A percentile compares a stretch with the other conserved stretches of the same genome.
These are phyloP conservation scores for Podaxis sp. DNA, from an alignment of 768 basidiomycete genomes.

Conservation along the genomic window DNA sequence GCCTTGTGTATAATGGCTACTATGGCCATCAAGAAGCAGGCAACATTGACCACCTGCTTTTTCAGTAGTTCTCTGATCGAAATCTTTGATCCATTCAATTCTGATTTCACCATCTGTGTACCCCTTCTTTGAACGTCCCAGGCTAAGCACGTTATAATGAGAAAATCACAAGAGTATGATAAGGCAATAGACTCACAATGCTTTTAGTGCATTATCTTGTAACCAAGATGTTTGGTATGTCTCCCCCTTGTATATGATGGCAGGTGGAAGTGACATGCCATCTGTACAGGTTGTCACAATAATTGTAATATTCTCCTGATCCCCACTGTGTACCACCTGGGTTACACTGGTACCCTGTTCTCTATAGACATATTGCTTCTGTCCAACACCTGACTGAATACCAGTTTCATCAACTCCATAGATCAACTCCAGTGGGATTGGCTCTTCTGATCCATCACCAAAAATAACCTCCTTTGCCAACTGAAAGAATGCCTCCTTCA, in stretches of 20 bases:
- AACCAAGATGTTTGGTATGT: constrained; percentile 20
- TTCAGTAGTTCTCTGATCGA: constrained; percentile 20
- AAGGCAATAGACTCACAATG: too few species aligned
- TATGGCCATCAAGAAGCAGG: too few species aligned
- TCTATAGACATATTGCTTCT: constrained; percentile 26
- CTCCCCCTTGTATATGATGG: constrained; percentile 34
- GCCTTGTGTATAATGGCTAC: too few species aligned
- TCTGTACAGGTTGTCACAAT: constrained; percentile 43
- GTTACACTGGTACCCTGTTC: background rate
- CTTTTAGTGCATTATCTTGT: too few species aligned
- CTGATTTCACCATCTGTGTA: constrained; percentile 39
- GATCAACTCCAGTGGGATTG: constrained; percentile 23
- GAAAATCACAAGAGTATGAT: too few species aligned
- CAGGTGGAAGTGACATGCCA: constrained; percentile 27
- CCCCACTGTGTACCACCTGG: constrained; percentile 18
- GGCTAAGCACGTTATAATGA: constrained; percentile 10
- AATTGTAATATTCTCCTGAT: constrained; percentile 38
- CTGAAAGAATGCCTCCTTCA: too few species aligned
- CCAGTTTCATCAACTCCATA: constrained; percentile 35
- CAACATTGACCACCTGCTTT: too few species aligned
- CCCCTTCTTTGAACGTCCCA: constrained; percentile 28
- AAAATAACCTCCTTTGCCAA: too few species aligned
- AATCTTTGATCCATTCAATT: constrained; percentile 33
- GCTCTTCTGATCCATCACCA: background rate
- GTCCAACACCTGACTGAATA: constrained; percentile 17